phyloP scores from a whole-genome alignment of 257 asterid genomes.

The Solanum medicagineum region DNA sequence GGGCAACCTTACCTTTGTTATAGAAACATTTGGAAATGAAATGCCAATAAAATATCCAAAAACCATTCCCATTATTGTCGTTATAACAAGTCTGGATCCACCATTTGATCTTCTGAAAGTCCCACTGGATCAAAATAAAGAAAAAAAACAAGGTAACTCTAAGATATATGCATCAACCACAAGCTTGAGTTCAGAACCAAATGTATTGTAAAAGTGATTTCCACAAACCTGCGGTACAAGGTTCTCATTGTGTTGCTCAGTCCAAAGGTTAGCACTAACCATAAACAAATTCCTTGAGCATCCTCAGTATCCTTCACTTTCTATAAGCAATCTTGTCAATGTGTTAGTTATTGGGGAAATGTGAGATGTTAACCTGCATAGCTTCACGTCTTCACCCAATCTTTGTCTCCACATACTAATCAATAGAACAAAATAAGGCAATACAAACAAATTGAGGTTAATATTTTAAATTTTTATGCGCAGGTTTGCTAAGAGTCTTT shows the following conservation, averaged over 20 bases:
- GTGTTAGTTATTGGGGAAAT: conserved; percentile 6
- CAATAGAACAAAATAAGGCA: background rate
- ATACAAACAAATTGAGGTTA: background rate
- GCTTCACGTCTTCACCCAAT: background rate
- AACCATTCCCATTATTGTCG: conserved; percentile 76
- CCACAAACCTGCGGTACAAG: conserved; percentile 61
- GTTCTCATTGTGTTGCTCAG: conserved; percentile 64
- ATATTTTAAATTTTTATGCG: background rate
- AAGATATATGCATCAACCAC: background rate
- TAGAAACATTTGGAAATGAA: conserved; percentile 72
- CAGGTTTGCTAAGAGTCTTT: background rate
- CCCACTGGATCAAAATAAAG: conserved; percentile 47
- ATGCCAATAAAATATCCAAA: conserved; percentile 85
- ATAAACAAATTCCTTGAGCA: conserved; percentile 39
- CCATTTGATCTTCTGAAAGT: conserved; percentile 53
- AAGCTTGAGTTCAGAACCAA: background rate
- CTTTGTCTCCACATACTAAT: background rate
- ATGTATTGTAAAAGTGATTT: background rate
- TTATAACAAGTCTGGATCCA: conserved; percentile 51
- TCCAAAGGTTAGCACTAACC: conserved; percentile 36
- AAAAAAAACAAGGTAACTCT: background rate
- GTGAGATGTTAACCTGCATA: background rate
- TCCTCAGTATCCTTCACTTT: conserved; percentile 23
- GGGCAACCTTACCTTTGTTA: conserved; percentile 45
- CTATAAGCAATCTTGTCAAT: background rate